Conservation (phyloP, 257 asterid genomes). For the Primulina huaijiensis region DNA sequence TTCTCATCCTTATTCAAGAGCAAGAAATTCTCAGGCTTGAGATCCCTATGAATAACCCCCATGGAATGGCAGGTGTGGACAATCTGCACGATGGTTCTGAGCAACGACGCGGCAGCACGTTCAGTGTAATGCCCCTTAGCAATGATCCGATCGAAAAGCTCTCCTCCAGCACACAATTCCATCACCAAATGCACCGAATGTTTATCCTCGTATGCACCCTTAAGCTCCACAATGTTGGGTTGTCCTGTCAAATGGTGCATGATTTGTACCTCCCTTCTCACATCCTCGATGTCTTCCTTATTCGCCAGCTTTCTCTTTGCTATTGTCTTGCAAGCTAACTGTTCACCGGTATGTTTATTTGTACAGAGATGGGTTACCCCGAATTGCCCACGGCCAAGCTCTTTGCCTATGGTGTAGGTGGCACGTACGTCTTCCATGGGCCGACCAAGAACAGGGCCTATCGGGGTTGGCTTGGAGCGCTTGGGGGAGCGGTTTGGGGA, state of each 20-base stretch:
- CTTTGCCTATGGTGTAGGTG: constrained; percentile 55
- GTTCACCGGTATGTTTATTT: constrained; percentile 47
- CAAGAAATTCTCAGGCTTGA: constrained; percentile 66
- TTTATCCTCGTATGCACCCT: constrained; percentile 62
- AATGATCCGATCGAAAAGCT: constrained; percentile 57
- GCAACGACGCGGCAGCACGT: constrained; percentile 61
- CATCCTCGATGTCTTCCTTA: constrained; percentile 65
- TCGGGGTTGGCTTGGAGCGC: constrained; percentile 31
- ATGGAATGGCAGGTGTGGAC: constrained; percentile 62
- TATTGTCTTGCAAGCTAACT: constrained; percentile 63
- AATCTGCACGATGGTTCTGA: constrained; percentile 59
- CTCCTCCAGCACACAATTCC: constrained; percentile 70
- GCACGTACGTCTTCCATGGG: constrained; percentile 55
- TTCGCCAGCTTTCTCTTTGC: constrained; percentile 57
- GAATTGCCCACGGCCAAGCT: constrained; percentile 64
- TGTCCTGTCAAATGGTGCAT: constrained; percentile 66
- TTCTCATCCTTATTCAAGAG: constrained; percentile 53
- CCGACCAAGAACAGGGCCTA: constrained; percentile 56
- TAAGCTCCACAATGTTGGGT: constrained; percentile 56
- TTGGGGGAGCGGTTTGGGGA: constrained; percentile 35
- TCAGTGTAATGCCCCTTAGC: constrained; percentile 63
- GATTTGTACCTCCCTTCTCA: constrained; percentile 61
- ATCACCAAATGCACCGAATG: constrained; percentile 59
- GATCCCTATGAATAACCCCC: constrained; percentile 70
- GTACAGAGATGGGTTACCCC: constrained; percentile 60